Evolutionary conservation across 1,284 basidiomycete species (phyloP).

Genomic region (Ceratobasidium sp.): DNA sequence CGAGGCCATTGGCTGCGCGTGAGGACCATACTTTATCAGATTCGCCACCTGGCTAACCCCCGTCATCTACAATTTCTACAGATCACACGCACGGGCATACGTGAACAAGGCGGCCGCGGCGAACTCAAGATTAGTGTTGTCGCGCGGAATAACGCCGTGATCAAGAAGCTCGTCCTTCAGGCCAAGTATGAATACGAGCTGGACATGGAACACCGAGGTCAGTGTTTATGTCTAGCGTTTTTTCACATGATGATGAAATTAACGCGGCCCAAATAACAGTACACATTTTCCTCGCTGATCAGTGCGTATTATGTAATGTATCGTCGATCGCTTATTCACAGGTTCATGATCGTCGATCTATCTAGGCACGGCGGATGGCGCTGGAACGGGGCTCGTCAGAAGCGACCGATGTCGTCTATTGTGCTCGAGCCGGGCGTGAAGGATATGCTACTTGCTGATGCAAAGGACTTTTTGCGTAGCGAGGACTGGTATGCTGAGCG

Average conservation of each 20-base stretch:
- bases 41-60: constrained; percentile 51
- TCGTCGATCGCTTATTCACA: constrained; percentile 47
- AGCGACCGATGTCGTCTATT: constrained; percentile 89
- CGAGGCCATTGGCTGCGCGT: constrained; percentile 87
- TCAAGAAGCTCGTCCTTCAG: constrained; percentile 85
- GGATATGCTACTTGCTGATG: constrained; percentile 65
- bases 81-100: constrained; percentile 82
- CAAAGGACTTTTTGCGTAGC: constrained; percentile 65
- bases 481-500: constrained; percentile 66
- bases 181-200: constrained; percentile 89
- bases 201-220: constrained; percentile 82
- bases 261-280: constrained; percentile 58
- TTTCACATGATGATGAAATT: constrained; percentile 13
- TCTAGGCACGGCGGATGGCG: constrained; percentile 80
- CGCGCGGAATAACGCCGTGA: constrained; percentile 84
- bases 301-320: constrained; percentile 61
- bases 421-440: constrained; percentile 66
- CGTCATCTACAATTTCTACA: constrained; percentile 55
- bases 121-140: constrained; percentile 87
- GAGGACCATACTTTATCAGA: constrained; percentile 54
- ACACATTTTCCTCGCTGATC: constrained; percentile 88
- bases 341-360: constrained; percentile 17
- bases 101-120: constrained; percentile 73
- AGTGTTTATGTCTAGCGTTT: constrained; percentile 5
- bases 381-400: constrained; percentile 87